A percentile compares a stretch with the other conserved stretches of the same genome.
Conservation (phyloP, 805 yeast genomes). For the Starmerella potacharoeniae region DNA sequence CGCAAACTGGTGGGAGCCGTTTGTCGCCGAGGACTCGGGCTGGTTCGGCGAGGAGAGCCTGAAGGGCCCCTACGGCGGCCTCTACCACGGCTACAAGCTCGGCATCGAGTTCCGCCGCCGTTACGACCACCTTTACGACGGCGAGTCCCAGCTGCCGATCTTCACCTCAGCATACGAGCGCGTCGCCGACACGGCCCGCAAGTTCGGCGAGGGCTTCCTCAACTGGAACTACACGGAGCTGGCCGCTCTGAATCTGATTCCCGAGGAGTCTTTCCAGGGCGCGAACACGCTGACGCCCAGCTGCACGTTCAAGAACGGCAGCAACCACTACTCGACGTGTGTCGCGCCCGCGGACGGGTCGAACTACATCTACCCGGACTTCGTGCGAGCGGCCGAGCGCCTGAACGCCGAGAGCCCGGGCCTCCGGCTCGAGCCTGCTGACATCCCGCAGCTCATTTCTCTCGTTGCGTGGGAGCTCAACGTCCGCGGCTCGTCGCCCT, state of each 20-base stretch:
- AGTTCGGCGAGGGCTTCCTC: constrained; percentile 26
- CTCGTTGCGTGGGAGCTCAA: constrained; percentile 40
- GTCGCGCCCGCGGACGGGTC: not conserved
- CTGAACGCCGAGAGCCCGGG: constrained; percentile 26
- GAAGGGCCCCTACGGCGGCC: constrained; percentile 43
- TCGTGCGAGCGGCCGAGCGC: constrained; percentile 20
- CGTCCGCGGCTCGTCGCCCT: constrained; percentile 37
- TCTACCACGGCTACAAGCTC: constrained; percentile 37
- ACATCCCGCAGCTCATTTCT: constrained; percentile 34
- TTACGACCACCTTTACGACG: constrained; percentile 39
- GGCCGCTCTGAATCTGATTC: constrained; percentile 21
- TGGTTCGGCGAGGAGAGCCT: constrained; percentile 42
- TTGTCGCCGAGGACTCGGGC: constrained; percentile 28
- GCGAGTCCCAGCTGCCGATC: constrained; percentile 34
- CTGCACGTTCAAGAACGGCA: constrained; percentile 23
- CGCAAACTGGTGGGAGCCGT: constrained; percentile 38
- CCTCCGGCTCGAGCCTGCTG: constrained; percentile 31
- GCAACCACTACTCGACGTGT: constrained; percentile 3
- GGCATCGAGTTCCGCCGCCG: constrained; percentile 40
- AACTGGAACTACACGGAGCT: constrained; percentile 23
- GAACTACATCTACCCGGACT: constrained; percentile 7
- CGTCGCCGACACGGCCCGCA: constrained; percentile 26
- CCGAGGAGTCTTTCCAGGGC: constrained; percentile 21
- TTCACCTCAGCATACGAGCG: constrained; percentile 47
- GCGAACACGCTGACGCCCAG: constrained; percentile 21